Conservation (phyloP, 2,329 filamentous ascomycete genomes). For the Pseudogymnoascus sp. region DNA sequence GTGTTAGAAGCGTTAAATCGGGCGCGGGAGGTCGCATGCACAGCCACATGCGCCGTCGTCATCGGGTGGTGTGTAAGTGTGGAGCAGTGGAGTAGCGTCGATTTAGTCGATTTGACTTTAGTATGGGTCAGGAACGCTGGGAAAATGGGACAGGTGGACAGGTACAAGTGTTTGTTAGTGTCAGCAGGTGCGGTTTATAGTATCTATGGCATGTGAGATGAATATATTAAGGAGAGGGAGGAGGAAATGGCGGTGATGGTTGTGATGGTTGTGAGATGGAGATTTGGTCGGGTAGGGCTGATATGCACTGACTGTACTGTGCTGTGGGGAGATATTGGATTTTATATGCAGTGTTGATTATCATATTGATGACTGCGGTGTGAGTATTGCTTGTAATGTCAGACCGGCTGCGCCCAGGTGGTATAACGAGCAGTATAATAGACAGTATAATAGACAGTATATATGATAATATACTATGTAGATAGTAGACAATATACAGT, state of each 20-base stretch:
- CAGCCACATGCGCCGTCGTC: background rate
- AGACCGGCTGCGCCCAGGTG: background rate
- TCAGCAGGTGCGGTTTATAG: background rate
- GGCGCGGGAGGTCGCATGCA: background rate
- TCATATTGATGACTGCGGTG: background rate
- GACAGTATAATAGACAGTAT: background rate
- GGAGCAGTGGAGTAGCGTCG: background rate
- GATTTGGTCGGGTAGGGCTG: background rate
- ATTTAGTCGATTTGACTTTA: background rate
- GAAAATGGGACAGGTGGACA: background rate
- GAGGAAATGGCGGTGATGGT: background rate
- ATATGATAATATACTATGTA: too few species aligned
- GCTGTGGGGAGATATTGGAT: background rate
- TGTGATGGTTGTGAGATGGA: background rate
- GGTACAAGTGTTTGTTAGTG: background rate
- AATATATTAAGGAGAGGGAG: background rate
- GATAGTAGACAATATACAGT: background rate
- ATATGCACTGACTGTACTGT: background rate
- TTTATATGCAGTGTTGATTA: background rate
- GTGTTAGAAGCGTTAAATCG: too few species aligned
- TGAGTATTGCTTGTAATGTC: background rate
- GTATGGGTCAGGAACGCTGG: background rate
- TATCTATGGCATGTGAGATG: background rate
- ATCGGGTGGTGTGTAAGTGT: background rate
- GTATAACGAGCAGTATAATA: background rate